Evolutionary conservation across 495 filamentous ascomycete species (phyloP).

Genomic region (Sordaria brevicollis): DNA sequence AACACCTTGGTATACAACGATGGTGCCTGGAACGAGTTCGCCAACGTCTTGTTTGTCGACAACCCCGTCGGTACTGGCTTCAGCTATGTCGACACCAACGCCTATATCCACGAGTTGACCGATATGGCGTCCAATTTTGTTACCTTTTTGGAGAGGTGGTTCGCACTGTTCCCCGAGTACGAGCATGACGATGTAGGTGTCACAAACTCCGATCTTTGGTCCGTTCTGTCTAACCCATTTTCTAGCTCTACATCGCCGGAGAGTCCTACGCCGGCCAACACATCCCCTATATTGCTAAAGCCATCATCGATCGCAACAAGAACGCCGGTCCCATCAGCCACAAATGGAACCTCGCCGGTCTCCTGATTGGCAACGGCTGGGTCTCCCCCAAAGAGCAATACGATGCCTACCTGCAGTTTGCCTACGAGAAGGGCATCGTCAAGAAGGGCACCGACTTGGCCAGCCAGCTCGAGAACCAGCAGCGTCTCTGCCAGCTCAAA

Average conservation of each 20-base stretch:
- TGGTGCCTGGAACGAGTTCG: slow-evolving; percentile 95
- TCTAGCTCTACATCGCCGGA: slow-evolving; percentile 81
- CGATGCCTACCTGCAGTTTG: slow-evolving; percentile 70
- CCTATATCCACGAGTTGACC: slow-evolving; percentile 71
- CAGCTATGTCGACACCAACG: slow-evolving; percentile 85
- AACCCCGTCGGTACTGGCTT: slow-evolving; percentile 94
- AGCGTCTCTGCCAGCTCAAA: slow-evolving; percentile 47
- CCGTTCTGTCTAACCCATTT: slow-evolving; percentile 6
- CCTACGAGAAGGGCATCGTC: slow-evolving; percentile 64
- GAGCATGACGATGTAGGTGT: slow-evolving; percentile 78
- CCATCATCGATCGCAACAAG: slow-evolving; percentile 77
- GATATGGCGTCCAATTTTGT: slow-evolving; percentile 88
- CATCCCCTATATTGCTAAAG: slow-evolving; percentile 89
- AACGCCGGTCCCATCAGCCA: slow-evolving; percentile 17
- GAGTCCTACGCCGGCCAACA: slow-evolving; percentile 97
- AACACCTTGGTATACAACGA: slow-evolving; percentile 71
- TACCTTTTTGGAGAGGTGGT: slow-evolving; percentile 83
- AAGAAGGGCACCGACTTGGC: slow-evolving; percentile 52
- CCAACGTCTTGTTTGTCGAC: slow-evolving; percentile 92
- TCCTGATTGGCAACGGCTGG: slow-evolving; percentile 97
- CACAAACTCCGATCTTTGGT: neutral
- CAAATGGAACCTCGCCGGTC: slow-evolving; percentile 73
- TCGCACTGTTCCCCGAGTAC: slow-evolving; percentile 81
- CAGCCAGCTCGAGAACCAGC: slow-evolving; percentile 42
- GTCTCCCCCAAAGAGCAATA: slow-evolving; percentile 86